phyloP scores from a whole-genome alignment of 768 basidiomycete genomes.

The Cyathus striatus region DNA sequence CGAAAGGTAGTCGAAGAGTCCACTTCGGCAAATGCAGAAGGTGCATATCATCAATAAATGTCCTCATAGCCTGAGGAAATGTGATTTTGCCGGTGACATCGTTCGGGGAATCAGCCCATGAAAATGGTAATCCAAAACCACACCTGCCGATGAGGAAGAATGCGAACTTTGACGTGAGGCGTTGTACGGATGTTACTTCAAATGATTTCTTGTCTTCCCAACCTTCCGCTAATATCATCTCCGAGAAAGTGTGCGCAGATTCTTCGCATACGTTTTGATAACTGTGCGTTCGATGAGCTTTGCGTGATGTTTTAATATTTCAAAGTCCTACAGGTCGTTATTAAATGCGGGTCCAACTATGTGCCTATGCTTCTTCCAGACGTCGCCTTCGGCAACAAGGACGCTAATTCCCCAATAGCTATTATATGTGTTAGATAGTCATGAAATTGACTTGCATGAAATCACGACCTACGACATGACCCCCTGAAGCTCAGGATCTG shows the following conservation, averaged over 20 bases:
- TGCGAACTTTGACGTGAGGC: constrained; percentile 8
- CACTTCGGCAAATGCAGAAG: background rate
- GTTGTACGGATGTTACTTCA: constrained; percentile 11
- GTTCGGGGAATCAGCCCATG: constrained; percentile 1
- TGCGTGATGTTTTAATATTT: background rate
- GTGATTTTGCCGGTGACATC: constrained; percentile 2
- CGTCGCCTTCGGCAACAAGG: constrained; percentile 22
- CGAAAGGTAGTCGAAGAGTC: background rate
- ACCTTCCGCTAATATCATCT: constrained; percentile 20
- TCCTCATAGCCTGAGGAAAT: constrained; percentile 8
- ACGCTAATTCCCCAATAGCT: constrained; percentile 29
- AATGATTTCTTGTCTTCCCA: constrained; percentile 12
- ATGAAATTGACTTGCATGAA: background rate
- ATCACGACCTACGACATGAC: background rate
- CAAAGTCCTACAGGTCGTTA: constrained; percentile 14
- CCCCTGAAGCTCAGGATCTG: constrained; percentile 10
- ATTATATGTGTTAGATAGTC: too few species aligned
- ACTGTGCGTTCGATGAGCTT: constrained; percentile 4
- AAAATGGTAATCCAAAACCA: constrained; percentile 7
- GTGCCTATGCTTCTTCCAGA: constrained; percentile 28
- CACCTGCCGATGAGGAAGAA: constrained; percentile 5
- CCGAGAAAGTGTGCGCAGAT: constrained; percentile 16
- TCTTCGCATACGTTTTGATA: constrained; percentile 23
- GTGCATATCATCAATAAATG: background rate
- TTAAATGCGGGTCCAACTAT: constrained; percentile 28